phyloP scores from a whole-genome alignment of 2,329 filamentous ascomycete species.

The Aureobasidium sp. region DNA sequence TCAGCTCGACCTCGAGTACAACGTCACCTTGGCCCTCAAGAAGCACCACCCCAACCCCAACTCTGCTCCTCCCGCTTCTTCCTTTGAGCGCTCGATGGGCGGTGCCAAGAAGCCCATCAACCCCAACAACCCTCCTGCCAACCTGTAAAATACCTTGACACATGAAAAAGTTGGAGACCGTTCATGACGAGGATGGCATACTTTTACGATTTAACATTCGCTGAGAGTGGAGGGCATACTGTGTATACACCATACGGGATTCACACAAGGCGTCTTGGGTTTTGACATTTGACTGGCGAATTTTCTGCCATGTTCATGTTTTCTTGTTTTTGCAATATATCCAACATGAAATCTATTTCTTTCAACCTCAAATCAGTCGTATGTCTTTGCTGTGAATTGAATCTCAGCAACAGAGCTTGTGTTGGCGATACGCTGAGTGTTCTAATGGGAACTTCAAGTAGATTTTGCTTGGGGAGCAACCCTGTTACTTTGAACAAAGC shows the following conservation, averaged over 20 bases:
- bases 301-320: slow-evolving; percentile 3
- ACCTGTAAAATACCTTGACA: not conserved
- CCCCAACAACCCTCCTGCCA: slow-evolving; percentile 6
- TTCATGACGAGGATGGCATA: not conserved
- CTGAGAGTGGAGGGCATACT: not conserved
- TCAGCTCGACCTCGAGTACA: slow-evolving; percentile 45
- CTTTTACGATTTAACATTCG: not conserved
- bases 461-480: not conserved
- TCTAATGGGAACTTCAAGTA: not conserved
- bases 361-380: not conserved
- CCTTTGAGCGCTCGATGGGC: slow-evolving; percentile 9
- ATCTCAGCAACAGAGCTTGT: not conserved
- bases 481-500: not conserved
- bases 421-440: not conserved
- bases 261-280: not conserved
- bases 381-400: not conserved
- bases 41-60: slow-evolving; percentile 14
- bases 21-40: slow-evolving; percentile 32
- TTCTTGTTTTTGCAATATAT: not conserved
- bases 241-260: slow-evolving; percentile 2
- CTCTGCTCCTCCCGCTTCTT: slow-evolving; percentile 6
- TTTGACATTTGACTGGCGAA: not conserved
- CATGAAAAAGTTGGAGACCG: not conserved
- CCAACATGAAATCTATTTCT: not conserved
- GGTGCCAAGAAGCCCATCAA: slow-evolving; percentile 3